Conservation (phyloP, 176 grass and related monocot genomes). For the Aegilops speltoides region DNA sequence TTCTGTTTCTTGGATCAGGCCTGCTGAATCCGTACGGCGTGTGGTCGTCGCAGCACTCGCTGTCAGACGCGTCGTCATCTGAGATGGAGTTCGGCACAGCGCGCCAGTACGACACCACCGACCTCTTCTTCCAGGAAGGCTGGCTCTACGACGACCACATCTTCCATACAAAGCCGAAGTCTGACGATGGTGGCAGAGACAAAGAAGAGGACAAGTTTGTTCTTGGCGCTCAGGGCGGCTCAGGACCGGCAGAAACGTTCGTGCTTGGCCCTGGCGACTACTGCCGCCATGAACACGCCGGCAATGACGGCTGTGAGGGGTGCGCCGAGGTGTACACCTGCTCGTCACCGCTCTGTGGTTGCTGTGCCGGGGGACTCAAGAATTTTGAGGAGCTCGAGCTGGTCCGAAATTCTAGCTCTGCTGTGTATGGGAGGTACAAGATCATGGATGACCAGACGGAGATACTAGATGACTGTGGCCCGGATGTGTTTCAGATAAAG, state of each 20-base stretch:
- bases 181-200: conserved; percentile 6
- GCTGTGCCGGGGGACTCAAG: conserved; percentile 53
- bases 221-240: conserved; percentile 31
- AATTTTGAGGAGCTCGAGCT: conserved; percentile 19
- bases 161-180: conserved; percentile 33
- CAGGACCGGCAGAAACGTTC: conserved; percentile 13
- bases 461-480: conserved; percentile 64
- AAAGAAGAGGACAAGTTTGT: conserved; percentile 81
- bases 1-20: conserved; percentile 36
- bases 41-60: conserved; percentile 63
- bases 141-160: conserved; percentile 82
- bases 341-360: conserved; percentile 69
- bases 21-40: conserved; percentile 83
- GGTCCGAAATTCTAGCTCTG: conserved; percentile 43
- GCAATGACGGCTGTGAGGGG: conserved; percentile 37
- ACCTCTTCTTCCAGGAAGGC: conserved; percentile 68
- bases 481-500: conserved; percentile 46
- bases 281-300: conserved; percentile 36
- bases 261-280: conserved; percentile 18
- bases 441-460: conserved; percentile 93
- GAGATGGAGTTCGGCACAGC: conserved; percentile 90
- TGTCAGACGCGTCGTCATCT: conserved; percentile 71
- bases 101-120: conserved; percentile 64
- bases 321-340: conserved; percentile 68
- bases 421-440: conserved; percentile 82